Evolutionary conservation across 164 flowering plant species (phyloP).

Genomic region (Tinospora cordifolia): DNA sequence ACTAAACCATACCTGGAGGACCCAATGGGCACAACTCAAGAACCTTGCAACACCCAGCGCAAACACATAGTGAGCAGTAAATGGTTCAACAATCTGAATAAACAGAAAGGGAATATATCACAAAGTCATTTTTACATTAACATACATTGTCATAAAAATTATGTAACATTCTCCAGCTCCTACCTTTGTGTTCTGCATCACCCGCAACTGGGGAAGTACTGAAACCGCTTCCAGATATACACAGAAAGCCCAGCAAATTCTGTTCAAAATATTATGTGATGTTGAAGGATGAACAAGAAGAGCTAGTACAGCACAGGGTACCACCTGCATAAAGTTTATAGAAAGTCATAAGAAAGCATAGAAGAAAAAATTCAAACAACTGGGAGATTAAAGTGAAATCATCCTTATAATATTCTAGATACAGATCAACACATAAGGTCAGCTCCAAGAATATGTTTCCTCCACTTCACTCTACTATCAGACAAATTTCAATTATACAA

Average conservation of each 20-base stretch:
- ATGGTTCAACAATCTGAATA: conserved; percentile 86
- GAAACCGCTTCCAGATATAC: conserved; percentile 61
- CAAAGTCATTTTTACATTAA: not conserved
- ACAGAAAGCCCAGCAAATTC: conserved; percentile 51
- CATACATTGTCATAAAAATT: not conserved
- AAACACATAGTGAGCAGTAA: conserved; percentile 96
- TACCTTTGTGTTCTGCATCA: conserved; percentile 60
- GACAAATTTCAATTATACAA: too few species aligned
- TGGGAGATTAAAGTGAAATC: too few species aligned
- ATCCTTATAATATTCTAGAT: too few species aligned
- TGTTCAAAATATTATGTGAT: conserved; percentile 37
- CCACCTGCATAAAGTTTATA: conserved; percentile 26
- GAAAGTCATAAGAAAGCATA: too few species aligned
- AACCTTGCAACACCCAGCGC: conserved; percentile 93
- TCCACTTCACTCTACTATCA: too few species aligned
- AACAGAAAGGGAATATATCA: not conserved
- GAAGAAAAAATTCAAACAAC: too few species aligned
- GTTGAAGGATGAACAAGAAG: conserved; percentile 43
- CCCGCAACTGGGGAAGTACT: conserved; percentile 47
- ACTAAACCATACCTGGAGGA: conserved; percentile 70
- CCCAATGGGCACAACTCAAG: conserved; percentile 99
- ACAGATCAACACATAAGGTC: too few species aligned
- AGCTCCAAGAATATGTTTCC: too few species aligned
- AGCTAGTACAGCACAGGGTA: conserved; percentile 42
- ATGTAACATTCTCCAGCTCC: not conserved